Evolutionary conservation across 1,139 yeast genomes (phyloP), one percentile per base, ranked within the genome.

Genomic region (Zygosaccharomyces pseudobailii): DNA sequence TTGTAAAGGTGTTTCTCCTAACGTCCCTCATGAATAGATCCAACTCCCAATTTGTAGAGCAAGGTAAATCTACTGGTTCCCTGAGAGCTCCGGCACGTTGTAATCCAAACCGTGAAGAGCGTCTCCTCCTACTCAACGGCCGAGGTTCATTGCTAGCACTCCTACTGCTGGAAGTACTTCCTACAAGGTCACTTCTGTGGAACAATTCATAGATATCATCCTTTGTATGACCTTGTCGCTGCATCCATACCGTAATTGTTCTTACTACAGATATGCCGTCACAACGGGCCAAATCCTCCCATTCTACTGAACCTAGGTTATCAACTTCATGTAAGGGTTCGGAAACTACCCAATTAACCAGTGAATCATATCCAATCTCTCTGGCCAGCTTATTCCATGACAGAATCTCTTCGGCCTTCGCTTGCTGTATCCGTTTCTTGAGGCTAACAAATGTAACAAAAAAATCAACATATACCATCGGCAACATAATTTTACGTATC

Each of bases 231-330:
- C 53, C 56, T 21, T 49, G 56, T 28, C 48, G 48, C 48, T 59
- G 61, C 37, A 54, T 56, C 63, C 63, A 59, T n/a, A 56, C 62
- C 9, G 55, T 53, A 2, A 52, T 50, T 7, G 57, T 49, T 24
- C 49, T 47, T 42, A 52, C 36, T 30, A 52, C 41, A 36, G 52
- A 58, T 28, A 56, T 57, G 17, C 59, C 57, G 34, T 53, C 53
- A 37, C 48, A 47, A 7, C 52, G 47, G 9, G 52, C 44, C 30
- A 52, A 36, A 7, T 50, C 51, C 35, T 54, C 47, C 56, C 58
- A 55, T 6, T 47, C 37, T 28, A 45, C 31, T 17, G 51, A 33
- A 6, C 48, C 47, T 3, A 45, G 37, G 20, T 43, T 46, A 35
- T 52, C 51, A 32, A 46, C 37, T 24, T 49, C 53, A 25, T 51